Evolutionary conservation across 148 eudicot species (phyloP), one percentile per base, ranked within the genome.

Genomic region (Chenopodium album): DNA sequence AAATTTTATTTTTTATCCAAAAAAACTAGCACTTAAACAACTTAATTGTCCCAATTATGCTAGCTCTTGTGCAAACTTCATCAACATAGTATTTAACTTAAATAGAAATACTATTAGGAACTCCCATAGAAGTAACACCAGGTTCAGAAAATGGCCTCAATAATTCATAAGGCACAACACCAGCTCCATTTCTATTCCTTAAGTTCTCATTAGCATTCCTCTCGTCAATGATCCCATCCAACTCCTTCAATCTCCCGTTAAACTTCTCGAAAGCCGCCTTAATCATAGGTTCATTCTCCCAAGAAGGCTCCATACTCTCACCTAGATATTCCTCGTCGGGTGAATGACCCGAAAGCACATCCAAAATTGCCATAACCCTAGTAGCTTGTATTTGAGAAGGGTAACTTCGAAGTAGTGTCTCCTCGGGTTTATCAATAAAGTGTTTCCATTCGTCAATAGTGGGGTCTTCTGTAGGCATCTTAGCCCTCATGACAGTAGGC

Each of bases 291-390:
- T 90, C 81, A 1, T 82, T 88, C 0, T 71, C 88, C 91, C 90
- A 93, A 10, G 80, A 16, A 0, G 91, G 84, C 82, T 92, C 89
- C 0, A 82, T 79, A 2, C 81, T 13, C 8, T 75, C 84, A 4
- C 92, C 97, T 0, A 93, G 22, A 26, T 93, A 93, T 92, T 92
- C 97, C 81, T 93, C 94, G 4, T 91, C 93, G 0, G 85, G 84
- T 1, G 93, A 91, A 76, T 92, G 93, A 59, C 54, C 86, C 2
- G 97, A 93, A 11, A 93, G 78, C 66, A 91, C 89, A 73, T 92
- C 91, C 80, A 90, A 76, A 44, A 90, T 64, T 0, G 95, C 82
- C 92, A 93, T 93, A 0, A 93, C 82, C 59, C 4, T 83, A 0
- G 90, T 87, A 16, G 93, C 95, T 46, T 92, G 92, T 46, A 86